Evolutionary conservation across 2,329 filamentous ascomycete species (phyloP).

Genomic region (Aspergillus sp.): DNA sequence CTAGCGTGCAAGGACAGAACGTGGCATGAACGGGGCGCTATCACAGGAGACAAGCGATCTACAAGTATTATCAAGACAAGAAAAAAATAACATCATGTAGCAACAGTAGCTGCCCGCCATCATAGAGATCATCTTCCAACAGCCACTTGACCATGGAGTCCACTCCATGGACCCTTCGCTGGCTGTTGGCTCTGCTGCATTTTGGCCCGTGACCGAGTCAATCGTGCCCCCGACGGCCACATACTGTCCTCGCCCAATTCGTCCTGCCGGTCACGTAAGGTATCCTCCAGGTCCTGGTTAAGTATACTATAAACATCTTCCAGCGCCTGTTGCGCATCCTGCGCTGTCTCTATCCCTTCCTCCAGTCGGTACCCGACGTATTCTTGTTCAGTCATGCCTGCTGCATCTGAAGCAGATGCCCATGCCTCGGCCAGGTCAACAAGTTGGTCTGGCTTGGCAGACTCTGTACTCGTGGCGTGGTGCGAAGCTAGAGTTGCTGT

Average conservation of each 20-base stretch:
- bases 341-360: conserved; percentile 34
- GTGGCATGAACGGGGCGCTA: too few species aligned
- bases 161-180: conserved; percentile 39
- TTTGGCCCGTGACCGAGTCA: conserved; percentile 24
- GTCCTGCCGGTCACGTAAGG: conserved; percentile 18
- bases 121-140: conserved; percentile 17
- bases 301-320: conserved; percentile 38
- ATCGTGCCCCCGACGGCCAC: conserved; percentile 35
- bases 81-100: too few species aligned
- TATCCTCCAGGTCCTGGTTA: conserved; percentile 37
- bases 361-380: conserved; percentile 37
- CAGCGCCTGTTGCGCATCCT: conserved; percentile 33
- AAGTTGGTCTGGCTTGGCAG: conserved; percentile 33
- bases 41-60: too few species aligned
- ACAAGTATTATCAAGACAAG: too few species aligned
- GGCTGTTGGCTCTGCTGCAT: conserved; percentile 26
- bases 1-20: too few species aligned
- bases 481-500: conserved; percentile 31
- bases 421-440: conserved; percentile 41
- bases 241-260: conserved; percentile 30
- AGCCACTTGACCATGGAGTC: conserved; percentile 40
- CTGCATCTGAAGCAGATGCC: conserved; percentile 43
- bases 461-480: conserved; percentile 19
- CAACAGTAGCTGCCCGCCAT: too few species aligned
- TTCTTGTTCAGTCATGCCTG: conserved; percentile 32